phyloP scores from a whole-genome alignment of 1,284 basidiomycete genomes.

The Sporisorium iseilematis-ciliati region DNA sequence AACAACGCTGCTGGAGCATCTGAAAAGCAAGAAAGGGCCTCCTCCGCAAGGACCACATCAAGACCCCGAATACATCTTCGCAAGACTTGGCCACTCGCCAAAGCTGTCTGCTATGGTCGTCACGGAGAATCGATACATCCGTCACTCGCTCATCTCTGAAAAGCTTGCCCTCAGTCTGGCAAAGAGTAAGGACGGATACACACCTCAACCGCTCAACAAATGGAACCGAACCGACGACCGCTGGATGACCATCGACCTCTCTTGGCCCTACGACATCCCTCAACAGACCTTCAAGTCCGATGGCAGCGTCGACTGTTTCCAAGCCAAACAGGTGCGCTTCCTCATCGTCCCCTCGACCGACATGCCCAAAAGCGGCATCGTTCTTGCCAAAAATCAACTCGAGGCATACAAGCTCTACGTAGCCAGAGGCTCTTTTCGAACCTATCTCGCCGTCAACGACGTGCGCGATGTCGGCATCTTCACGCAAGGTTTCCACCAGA shows the following conservation, averaged over 20 bases:
- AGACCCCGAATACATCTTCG: constrained; percentile 13
- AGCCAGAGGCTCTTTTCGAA: not conserved
- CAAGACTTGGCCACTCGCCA: constrained; percentile 6
- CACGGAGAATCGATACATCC: constrained; percentile 8
- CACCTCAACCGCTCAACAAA: too few relatives aligned
- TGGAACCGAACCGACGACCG: not conserved
- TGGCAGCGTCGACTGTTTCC: constrained; percentile 1
- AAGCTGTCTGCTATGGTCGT: constrained; percentile 6
- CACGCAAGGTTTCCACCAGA: not conserved
- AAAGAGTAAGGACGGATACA: not conserved
- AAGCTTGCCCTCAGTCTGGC: constrained; percentile 5
- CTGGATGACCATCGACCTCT: constrained; percentile 8
- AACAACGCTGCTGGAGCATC: not conserved
- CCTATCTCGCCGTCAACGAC: not conserved
- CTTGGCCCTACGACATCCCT: constrained; percentile 3
- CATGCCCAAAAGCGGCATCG: constrained; percentile 7
- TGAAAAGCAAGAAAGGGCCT: not conserved
- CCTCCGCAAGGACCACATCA: not conserved
- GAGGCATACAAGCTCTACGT: not conserved
- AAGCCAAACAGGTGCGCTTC: constrained; percentile 6
- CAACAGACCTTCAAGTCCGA: not conserved
- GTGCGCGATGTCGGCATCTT: not conserved
- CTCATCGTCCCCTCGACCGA: constrained; percentile 1
- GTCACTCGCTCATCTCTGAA: constrained; percentile 19
- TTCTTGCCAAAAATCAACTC: constrained; percentile 5